These are phyloP conservation scores for Didymella lethalis DNA, from an alignment of 2,329 filamentous ascomycete genomes.

Conservation along the genomic window DNA sequence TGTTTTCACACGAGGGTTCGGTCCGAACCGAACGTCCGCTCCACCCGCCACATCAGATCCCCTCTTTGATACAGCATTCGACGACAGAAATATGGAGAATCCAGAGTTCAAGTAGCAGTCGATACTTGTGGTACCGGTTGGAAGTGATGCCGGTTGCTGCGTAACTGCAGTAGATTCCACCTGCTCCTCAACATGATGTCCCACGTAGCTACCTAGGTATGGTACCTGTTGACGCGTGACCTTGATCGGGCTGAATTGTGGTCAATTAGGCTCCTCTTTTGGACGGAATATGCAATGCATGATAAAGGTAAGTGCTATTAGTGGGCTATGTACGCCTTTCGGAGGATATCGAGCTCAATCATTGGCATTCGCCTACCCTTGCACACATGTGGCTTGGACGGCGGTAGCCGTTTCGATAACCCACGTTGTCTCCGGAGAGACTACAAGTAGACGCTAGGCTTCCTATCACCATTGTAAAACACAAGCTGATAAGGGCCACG, in stretches of 20 bases:
- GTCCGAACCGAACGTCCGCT: constrained; percentile 3
- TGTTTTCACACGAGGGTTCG: neutral
- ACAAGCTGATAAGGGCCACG: no score
- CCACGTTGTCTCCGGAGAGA: neutral
- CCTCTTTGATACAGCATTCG: neutral
- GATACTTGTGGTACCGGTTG: no score
- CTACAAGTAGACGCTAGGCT: constrained; percentile 1
- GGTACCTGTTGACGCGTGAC: neutral
- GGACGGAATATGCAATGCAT: neutral
- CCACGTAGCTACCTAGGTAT: no score
- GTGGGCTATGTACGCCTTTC: neutral
- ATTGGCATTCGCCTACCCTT: constrained; percentile 18
- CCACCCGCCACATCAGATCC: neutral
- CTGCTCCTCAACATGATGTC: no score
- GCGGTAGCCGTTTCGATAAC: constrained; percentile 8
- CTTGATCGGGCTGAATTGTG: neutral
- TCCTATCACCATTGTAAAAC: no score
- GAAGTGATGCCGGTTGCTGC: neutral
- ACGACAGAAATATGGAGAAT: neutral
- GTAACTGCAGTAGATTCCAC: neutral
- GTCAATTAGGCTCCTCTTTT: neutral
- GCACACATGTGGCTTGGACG: constrained; percentile 5
- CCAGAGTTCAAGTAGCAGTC: neutral
- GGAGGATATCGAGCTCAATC: neutral
- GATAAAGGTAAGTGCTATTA: constrained; percentile 5